phyloP scores from a whole-genome alignment of 1,284 basidiomycete genomes.

The Cryptococcus sp. region DNA sequence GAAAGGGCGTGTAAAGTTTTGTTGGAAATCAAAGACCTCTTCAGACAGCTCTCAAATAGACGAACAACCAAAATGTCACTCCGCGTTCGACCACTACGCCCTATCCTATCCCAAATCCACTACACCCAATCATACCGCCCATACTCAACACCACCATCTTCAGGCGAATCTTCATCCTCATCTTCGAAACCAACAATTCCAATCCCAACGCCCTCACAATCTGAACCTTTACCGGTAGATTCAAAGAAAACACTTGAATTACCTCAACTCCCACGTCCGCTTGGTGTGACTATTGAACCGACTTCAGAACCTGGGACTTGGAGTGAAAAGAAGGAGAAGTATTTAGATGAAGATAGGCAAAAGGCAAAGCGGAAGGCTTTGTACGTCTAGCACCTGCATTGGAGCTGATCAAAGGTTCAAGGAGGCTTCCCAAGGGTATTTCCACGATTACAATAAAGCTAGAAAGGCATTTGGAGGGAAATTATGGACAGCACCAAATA shows the following conservation, averaged over 20 bases:
- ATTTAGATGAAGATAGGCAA: constrained; percentile 67
- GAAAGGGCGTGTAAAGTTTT: too few relatives aligned
- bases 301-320: constrained; percentile 58
- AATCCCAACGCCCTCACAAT: neutral
- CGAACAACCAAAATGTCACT: too few relatives aligned
- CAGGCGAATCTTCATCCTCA: too few relatives aligned
- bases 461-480: constrained; percentile 71
- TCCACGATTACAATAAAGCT: constrained; percentile 79
- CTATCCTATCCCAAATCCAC: too few relatives aligned
- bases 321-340: constrained; percentile 63
- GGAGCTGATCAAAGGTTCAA: constrained; percentile 59
- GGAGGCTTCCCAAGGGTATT: constrained; percentile 83
- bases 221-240: neutral
- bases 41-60: too few relatives aligned
- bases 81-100: too few relatives aligned
- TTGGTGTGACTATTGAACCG: constrained; percentile 65
- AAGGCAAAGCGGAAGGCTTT: constrained; percentile 69
- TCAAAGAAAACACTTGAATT: constrained; percentile 12
- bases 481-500: constrained; percentile 86
- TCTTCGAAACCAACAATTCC: too few relatives aligned
- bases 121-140: too few relatives aligned
- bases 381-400: constrained; percentile 48
- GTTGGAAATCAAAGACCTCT: too few relatives aligned
- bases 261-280: constrained; percentile 53
- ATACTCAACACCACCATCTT: too few relatives aligned